These are phyloP conservation scores for Tylopilus sp. DNA, from an alignment of 1,284 basidiomycete species.

Conservation along the genomic window DNA sequence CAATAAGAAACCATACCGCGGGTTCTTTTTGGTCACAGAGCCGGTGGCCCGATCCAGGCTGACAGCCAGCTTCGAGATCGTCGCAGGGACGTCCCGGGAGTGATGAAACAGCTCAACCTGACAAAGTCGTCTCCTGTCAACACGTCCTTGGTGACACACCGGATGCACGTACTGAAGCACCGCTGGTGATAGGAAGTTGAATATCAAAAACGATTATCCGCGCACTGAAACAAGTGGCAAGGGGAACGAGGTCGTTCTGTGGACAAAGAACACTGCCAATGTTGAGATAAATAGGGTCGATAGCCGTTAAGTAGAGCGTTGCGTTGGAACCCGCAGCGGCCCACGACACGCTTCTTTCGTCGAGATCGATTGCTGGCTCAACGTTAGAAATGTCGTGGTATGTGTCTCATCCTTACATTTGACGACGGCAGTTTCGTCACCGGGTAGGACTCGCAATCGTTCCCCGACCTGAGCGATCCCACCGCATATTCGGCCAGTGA, in stretches of 20 bases:
- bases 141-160: not conserved
- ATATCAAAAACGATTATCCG: slow-evolving; percentile 95
- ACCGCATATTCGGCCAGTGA: slow-evolving; percentile 84
- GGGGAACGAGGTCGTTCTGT: slow-evolving; percentile 64
- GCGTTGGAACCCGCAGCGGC: slow-evolving; percentile 89
- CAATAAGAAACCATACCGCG: slow-evolving; percentile 53
- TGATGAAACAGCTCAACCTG: slow-evolving; percentile 94
- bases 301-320: slow-evolving; percentile 79
- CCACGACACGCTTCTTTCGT: slow-evolving; percentile 80
- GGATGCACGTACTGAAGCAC: slow-evolving; percentile 65
- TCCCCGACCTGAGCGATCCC: slow-evolving; percentile 95
- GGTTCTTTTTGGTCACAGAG: slow-evolving; percentile 72
- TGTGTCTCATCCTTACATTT: slow-evolving; percentile 54
- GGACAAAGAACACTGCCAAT: slow-evolving; percentile 92
- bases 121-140: slow-evolving; percentile 2
- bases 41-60: slow-evolving; percentile 81
- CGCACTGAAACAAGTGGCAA: slow-evolving; percentile 78
- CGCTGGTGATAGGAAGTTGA: slow-evolving; percentile 84
- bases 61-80: slow-evolving; percentile 75
- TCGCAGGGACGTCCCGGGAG: slow-evolving; percentile 88
- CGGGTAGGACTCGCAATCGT: slow-evolving; percentile 81
- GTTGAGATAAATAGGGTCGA: slow-evolving; percentile 84
- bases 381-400: slow-evolving; percentile 13
- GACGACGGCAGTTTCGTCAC: slow-evolving; percentile 86
- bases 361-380: slow-evolving; percentile 79